Evolutionary conservation across 1,139 yeast species (phyloP).

Genomic region (Yamadazyma blattariae): DNA sequence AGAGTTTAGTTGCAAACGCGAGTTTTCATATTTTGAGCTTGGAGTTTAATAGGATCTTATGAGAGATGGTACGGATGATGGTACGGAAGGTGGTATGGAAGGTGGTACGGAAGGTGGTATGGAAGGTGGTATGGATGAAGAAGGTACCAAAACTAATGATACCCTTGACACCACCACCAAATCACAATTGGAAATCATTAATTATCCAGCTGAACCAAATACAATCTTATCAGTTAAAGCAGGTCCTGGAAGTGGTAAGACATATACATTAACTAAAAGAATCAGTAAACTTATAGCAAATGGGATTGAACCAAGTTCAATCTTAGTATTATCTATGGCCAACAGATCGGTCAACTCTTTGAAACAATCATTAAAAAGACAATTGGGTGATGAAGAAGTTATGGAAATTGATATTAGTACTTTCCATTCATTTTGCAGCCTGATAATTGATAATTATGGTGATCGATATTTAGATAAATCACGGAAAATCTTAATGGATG

Average conservation of each 20-base stretch:
- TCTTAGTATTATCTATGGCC: conserved; percentile 67
- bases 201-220: conserved; percentile 29
- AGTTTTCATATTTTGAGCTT: too few relatives aligned
- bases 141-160: not conserved
- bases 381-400: conserved; percentile 33
- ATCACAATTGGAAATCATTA: conserved; percentile 33
- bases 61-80: too few relatives aligned
- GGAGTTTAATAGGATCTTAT: too few relatives aligned
- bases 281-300: conserved; percentile 46
- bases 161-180: not conserved
- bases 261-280: conserved; percentile 56
- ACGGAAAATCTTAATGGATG: conserved; percentile 44
- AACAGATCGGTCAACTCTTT: conserved; percentile 64
- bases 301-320: conserved; percentile 47
- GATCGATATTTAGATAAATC: conserved; percentile 18
- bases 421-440: conserved; percentile 61
- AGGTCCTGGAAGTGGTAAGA: conserved; percentile 81
- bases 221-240: conserved; percentile 52
- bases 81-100: too few relatives aligned
- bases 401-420: conserved; percentile 46
- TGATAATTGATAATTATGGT: conserved; percentile 42
- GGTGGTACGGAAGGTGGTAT: not conserved
- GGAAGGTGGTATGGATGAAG: not conserved
- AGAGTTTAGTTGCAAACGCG: too few relatives aligned
- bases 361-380: conserved; percentile 27